Base-by-base conservation (phyloP, 164 flowering plant species). In the Tinospora cordifolia region DNA sequence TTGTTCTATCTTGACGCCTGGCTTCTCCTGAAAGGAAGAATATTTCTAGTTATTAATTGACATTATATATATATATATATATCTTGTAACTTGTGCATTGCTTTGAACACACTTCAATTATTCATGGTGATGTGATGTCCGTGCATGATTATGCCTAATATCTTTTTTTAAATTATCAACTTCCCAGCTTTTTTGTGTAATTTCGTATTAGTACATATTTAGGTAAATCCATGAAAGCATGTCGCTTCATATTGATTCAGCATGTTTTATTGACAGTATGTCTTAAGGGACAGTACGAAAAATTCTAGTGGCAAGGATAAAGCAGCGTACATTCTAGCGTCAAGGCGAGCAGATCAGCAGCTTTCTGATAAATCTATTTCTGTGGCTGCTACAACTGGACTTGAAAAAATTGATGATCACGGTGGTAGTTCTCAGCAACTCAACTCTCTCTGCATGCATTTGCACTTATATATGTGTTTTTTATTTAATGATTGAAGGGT, bases 271-370 rank as follows among this genome's bases (percentile, higher is more conserved):
- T 36, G 21, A 54, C 60, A 89, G 93, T 90, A 92, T 84, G 88
- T 92, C 63, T 46, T 77, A 47, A 86, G 93, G 81, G 93, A 89
- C 66, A 70, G 75, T 68, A 73, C 76, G 19, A 92, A 84, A 69
- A 81, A 34, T 75, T 58, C 75, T 1, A 74, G 76, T 72, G 81
- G 82, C 63, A 90, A 85, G 81, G 96, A 87, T 65, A 88, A 84
- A 75, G 75, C 92, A 70, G 72, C 83, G 22, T 82, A 83, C 72
- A 66, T 83, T 68, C 71, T 84, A 63, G 80, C 83, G 67, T 65
- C 83, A 22, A 85, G 87, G 82, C 82, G 81, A 64, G 90, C 84
- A 68, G 89, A 84, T 46, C 87, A 78, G 49, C 83, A 72, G 69
- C 76, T 72, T 69, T 69, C 83, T 30, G 91, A 83, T 41, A 87